Evolutionary conservation across 2,329 filamentous ascomycete genomes (phyloP).

Genomic region (Aspergillus sergii): DNA sequence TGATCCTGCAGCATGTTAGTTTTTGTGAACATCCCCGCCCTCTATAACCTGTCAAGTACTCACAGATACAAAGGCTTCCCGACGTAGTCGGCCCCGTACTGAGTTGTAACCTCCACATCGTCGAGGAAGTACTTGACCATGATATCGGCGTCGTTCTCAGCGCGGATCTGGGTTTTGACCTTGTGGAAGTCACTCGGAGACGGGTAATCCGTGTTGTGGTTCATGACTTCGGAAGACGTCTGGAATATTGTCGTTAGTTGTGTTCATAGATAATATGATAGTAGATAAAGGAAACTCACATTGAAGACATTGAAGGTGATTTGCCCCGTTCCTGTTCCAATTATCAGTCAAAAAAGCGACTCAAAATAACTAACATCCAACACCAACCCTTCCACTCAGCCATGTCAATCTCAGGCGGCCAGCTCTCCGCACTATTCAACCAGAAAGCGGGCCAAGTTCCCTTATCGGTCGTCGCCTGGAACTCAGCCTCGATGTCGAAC

Average conservation of each 20-base stretch:
- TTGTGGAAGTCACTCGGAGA: slow-evolving; percentile 52
- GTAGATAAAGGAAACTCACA: background rate
- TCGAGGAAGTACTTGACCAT: slow-evolving; percentile 60
- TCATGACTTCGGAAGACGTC: slow-evolving; percentile 50
- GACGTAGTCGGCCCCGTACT: slow-evolving; percentile 54
- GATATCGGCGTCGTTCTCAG: slow-evolving; percentile 56
- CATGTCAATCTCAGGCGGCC: slow-evolving; percentile 64
- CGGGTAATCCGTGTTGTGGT: slow-evolving; percentile 53
- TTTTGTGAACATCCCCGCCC: background rate
- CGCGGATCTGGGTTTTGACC: slow-evolving; percentile 54
- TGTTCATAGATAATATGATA: background rate
- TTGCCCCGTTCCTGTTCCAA: slow-evolving; percentile 31
- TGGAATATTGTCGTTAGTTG: background rate
- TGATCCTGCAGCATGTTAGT: slow-evolving; percentile 17
- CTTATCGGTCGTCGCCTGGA: slow-evolving; percentile 41
- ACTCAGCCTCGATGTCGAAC: slow-evolving; percentile 42
- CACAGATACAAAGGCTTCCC: slow-evolving; percentile 46
- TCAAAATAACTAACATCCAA: background rate
- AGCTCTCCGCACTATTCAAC: slow-evolving; percentile 57
- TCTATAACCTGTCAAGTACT: background rate
- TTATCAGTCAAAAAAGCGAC: background rate
- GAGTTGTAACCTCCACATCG: slow-evolving; percentile 51
- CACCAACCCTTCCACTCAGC: slow-evolving; percentile 60
- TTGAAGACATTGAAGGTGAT: slow-evolving; percentile 31
- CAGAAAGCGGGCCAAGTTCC: slow-evolving; percentile 64